These are phyloP conservation scores for Eucalyptus cloeziana DNA, from an alignment of 345 rosid species.

Conservation along the genomic window DNA sequence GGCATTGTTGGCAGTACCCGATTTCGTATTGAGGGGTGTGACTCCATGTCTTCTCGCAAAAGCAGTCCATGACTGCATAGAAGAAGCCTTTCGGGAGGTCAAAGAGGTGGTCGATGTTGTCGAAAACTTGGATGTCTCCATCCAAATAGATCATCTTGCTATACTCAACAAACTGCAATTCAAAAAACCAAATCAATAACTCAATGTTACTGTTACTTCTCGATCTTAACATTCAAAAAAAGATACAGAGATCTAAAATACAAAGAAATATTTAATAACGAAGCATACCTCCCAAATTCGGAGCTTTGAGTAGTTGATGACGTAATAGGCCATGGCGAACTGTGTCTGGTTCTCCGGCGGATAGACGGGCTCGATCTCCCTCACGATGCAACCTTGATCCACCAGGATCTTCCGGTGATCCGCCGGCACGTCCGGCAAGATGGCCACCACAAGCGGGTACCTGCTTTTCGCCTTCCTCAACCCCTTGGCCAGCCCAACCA, in stretches of 20 bases:
- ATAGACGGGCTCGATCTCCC: not conserved
- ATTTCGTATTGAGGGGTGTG: not conserved
- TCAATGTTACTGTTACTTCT: not conserved
- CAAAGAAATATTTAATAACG: not conserved
- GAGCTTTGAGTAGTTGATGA: not conserved
- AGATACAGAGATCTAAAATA: not conserved
- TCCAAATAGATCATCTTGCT: constrained; percentile 25
- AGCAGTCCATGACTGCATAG: constrained; percentile 43
- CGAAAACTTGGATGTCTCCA: constrained; percentile 30
- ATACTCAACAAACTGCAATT: constrained; percentile 16
- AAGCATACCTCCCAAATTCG: constrained; percentile 17
- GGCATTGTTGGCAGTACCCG: not conserved
- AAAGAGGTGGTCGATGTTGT: constrained; percentile 27
- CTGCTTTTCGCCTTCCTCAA: constrained; percentile 17
- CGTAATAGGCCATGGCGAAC: not conserved
- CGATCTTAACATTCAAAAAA: not conserved
- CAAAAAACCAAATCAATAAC: not conserved
- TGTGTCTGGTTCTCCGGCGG: not conserved
- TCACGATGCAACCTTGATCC: not conserved
- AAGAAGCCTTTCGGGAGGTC: constrained; percentile 20
- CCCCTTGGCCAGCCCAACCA: constrained; percentile 33
- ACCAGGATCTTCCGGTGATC: constrained; percentile 14
- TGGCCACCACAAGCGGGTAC: constrained; percentile 28
- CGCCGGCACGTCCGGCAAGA: constrained; percentile 26
- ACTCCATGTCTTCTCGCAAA: constrained; percentile 43